A percentile compares a stretch with the other conserved stretches of the same genome.
phyloP scores from a whole-genome alignment of 1,139 yeast genomes.

The Saccharomyces hybrid region DNA sequence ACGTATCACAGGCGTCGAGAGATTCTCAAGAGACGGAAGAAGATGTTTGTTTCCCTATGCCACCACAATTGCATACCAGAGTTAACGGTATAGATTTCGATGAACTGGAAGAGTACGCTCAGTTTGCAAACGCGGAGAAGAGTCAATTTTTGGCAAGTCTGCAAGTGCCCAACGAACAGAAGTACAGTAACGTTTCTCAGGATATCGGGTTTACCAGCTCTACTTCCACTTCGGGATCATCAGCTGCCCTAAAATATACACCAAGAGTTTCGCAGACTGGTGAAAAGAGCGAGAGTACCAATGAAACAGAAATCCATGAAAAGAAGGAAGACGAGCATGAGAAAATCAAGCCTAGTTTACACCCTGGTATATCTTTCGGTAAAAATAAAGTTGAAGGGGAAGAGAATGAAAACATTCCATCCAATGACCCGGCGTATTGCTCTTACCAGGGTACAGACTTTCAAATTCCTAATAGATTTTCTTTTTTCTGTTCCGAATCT shows the following conservation, averaged over 20 bases:
- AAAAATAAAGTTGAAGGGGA: constrained; percentile 35
- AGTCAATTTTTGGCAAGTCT: constrained; percentile 1
- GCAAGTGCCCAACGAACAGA: neutral
- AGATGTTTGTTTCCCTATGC: constrained; percentile 95
- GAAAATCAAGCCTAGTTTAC: constrained; percentile 7
- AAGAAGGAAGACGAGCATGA: constrained; percentile 5
- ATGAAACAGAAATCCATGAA: constrained; percentile 5
- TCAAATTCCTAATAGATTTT: constrained; percentile 62
- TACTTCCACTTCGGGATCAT: constrained; percentile 25
- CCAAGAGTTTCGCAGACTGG: constrained; percentile 32
- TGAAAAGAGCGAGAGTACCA: neutral
- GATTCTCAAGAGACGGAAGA: constrained; percentile 85
- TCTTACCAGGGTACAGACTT: constrained; percentile 13
- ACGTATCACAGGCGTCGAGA: constrained; percentile 65
- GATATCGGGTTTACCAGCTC: constrained; percentile 25
- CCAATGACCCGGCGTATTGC: constrained; percentile 4
- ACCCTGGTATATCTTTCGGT: constrained; percentile 34
- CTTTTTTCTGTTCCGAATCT: constrained; percentile 71
- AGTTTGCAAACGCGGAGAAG: constrained; percentile 36
- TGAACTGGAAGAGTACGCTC: constrained; percentile 68
- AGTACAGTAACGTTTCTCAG: neutral
- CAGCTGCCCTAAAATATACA: constrained; percentile 56
- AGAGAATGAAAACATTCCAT: constrained; percentile 6
- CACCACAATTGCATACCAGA: constrained; percentile 52
- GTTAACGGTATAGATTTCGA: constrained; percentile 72